Base-by-base conservation (phyloP, 108 stramenopile species). In the Nitzschia sp. region DNA sequence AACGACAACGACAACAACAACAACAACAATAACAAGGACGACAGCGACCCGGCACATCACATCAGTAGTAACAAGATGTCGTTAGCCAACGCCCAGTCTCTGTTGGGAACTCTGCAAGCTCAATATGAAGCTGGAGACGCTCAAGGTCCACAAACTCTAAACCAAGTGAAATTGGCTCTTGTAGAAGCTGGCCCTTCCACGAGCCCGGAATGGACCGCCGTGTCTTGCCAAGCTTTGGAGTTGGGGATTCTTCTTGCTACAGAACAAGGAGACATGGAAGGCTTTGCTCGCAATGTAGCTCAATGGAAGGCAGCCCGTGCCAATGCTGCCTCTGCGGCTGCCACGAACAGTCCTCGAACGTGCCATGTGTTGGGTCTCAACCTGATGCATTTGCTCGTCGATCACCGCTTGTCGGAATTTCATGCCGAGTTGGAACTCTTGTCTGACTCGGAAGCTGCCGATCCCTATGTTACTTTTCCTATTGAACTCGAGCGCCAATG, bases 331-430 rank as follows among this genome's bases (percentile, higher is more conserved):
- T 39, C 75, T 40, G 51, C 29, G 2, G 44, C 17, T 0, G 41
- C 11, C 15, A 10, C 52, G 9, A 53, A 53, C 15, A 77, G 80
- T 8, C 65, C 87, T 11, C 86, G 82, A 21, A 90, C 87, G 76
- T 80, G 78, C 42, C 87, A 86, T 67, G 80, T 95, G 7, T 51
- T 93, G 44, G 94, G 91, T 6, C 53, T 95, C 42, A 87, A 95
- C 65, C 80, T 95, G 3, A 89, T 95, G 87, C 76, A 88, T 65
- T 67, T 95, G 9, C 69, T 95, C 22, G 89, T 95, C 9, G 94
- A 93, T 21, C 90, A 93, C 75, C 88, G 89, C 10, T 65, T 95
- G 7, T 86, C 90, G 7, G 94, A 95, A 77, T 95, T 95, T 58
- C 94, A 95, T 77, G 81, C 91, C 24, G 87, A 93, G 63, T 56